A percentile compares a stretch with the other conserved stretches of the same genome.
phyloP scores from a whole-genome alignment of 352 stramenopile species.

The Pythium utonaiense region DNA sequence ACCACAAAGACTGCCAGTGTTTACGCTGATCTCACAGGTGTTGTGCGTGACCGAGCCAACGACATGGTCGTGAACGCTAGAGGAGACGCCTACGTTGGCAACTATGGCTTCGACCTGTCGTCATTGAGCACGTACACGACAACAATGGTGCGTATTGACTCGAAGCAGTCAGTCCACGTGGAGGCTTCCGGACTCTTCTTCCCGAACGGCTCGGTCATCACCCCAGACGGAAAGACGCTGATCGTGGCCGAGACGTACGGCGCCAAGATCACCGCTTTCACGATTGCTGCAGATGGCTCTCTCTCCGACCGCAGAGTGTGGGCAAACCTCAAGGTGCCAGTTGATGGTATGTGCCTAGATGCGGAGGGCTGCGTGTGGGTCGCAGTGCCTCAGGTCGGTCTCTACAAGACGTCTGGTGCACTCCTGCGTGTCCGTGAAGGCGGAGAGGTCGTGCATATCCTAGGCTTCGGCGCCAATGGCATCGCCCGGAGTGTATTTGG shows the following conservation, averaged over 20 bases:
- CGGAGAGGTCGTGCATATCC: slow-evolving; percentile 42
- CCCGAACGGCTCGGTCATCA: slow-evolving; percentile 67
- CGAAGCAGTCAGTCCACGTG: slow-evolving; percentile 39
- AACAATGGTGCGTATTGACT: slow-evolving; percentile 54
- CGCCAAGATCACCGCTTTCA: slow-evolving; percentile 47
- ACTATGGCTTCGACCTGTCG: slow-evolving; percentile 52
- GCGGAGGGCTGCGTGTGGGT: slow-evolving; percentile 65
- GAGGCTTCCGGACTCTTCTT: slow-evolving; percentile 58
- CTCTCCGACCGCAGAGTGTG: slow-evolving; percentile 52
- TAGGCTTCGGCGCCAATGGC: slow-evolving; percentile 59
- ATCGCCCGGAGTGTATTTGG: slow-evolving; percentile 51
- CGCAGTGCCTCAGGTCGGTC: slow-evolving; percentile 45
- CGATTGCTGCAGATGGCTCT: slow-evolving; percentile 43
- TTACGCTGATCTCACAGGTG: slow-evolving; percentile 49
- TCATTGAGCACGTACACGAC: slow-evolving; percentile 32
- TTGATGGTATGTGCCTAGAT: slow-evolving; percentile 62
- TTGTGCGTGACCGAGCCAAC: slow-evolving; percentile 48
- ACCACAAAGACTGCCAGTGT: slow-evolving; percentile 22
- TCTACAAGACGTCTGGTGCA: slow-evolving; percentile 44
- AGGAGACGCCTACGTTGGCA: slow-evolving; percentile 53
- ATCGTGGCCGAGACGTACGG: slow-evolving; percentile 67
- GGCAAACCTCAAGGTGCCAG: slow-evolving; percentile 43
- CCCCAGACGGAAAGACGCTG: slow-evolving; percentile 63
- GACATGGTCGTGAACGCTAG: slow-evolving; percentile 50
- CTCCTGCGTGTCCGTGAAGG: slow-evolving; percentile 54